A percentile compares a stretch with the other conserved stretches of the same genome.
Evolutionary conservation across 345 rosid species (phyloP).

Genomic region (Linum tenue): DNA sequence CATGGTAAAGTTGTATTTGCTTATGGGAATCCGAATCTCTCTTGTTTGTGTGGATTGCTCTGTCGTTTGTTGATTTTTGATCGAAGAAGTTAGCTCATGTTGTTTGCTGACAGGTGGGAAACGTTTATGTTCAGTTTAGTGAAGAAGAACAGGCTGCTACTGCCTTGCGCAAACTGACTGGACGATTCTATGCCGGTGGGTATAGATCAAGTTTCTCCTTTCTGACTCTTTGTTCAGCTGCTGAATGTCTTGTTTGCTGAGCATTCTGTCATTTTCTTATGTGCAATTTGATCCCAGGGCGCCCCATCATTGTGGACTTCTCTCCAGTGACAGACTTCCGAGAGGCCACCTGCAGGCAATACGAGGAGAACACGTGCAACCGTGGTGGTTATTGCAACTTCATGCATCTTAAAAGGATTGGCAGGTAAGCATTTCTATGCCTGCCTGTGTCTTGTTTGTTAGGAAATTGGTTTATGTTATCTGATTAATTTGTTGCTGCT

Average conservation of each 20-base stretch:
- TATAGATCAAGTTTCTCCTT: background rate
- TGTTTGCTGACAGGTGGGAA: slow-evolving; percentile 39
- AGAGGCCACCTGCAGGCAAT: slow-evolving; percentile 73
- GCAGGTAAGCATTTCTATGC: slow-evolving; percentile 30
- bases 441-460: background rate
- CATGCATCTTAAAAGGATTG: slow-evolving; percentile 64
- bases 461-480: background rate
- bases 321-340: slow-evolving; percentile 74
- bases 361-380: slow-evolving; percentile 58
- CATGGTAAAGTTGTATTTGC: slow-evolving; percentile 28
- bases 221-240: background rate
- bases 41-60: too few relatives aligned
- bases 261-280: background rate
- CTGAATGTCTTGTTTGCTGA: background rate
- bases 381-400: slow-evolving; percentile 83
- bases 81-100: background rate
- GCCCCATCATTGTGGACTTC: slow-evolving; percentile 63
- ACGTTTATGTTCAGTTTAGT: slow-evolving; percentile 66
- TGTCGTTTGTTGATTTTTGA: background rate
- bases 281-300: slow-evolving; percentile 24
- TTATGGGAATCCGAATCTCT: too few relatives aligned
- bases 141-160: slow-evolving; percentile 71
- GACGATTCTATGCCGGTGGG: slow-evolving; percentile 52
- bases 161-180: slow-evolving; percentile 39
- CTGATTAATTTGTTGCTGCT: background rate